Evolutionary conservation across 2,329 filamentous ascomycete species (phyloP), one percentile per base, ranked within the genome.

Genomic region (Chalara sp.): DNA sequence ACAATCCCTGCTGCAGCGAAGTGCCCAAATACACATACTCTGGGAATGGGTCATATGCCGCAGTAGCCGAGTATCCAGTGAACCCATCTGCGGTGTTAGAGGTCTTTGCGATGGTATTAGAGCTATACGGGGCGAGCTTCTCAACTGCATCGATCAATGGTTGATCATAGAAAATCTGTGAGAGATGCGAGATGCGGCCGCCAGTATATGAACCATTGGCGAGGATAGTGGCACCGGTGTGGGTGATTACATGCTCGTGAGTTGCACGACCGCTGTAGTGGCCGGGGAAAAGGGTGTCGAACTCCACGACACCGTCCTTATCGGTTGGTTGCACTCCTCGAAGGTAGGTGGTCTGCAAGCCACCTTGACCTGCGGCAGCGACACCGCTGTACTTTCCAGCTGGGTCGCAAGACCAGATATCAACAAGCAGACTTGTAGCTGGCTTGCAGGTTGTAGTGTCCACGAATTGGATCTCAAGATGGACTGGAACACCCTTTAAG

Each of bases 151-250:
- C 58, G 58, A 82, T 74, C n/a, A 86, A 73, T 53, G 72, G 68
- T 61, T 84, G 76, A 63, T 84, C 80, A 62, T 83, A 81, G 72
- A 81, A 86, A 48, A 83, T 64, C 63, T 86, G 82, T 6, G 51
- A 54, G 31, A 60, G 49, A 41, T 60, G 58, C 11, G 76, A 75
- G 52, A 78, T 72, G 50, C 67, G 70, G 28, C 72, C 71, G 54
- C 72, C 76, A 43, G 67, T 67, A 56, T 80, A 76, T 49, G 75
- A 76, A 63, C 76, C 59, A 63, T 74, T 74, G 29, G 61, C 44
- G 1, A 51, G 32, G 12, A 57, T 49, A 2, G 54, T 52, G 4
- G 51, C 53, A 33, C 52, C 50, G 12, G 46, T 49, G 43, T 55
- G 51, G 5, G 51, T 49, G 12, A 58, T 32, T 10, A 57, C 33